Percentiles rank a stretch among this genome's conserved stretches.
These are phyloP conservation scores for Podospora appendiculata DNA, from an alignment of 495 filamentous ascomycete species.

Conservation along the genomic window DNA sequence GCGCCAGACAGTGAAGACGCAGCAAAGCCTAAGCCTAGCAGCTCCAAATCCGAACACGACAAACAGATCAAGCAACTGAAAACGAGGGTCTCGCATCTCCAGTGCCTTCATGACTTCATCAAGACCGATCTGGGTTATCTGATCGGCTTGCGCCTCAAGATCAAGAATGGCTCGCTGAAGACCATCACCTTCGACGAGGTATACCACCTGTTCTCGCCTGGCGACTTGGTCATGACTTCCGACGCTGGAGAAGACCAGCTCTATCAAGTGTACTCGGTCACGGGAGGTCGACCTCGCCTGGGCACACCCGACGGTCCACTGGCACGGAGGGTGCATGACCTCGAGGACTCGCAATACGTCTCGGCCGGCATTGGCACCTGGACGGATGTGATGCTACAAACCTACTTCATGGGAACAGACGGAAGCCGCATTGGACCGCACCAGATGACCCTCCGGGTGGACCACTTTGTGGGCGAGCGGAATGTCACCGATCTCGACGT, in stretches of 20 bases:
- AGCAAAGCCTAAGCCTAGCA: no score
- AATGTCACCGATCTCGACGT: conserved; percentile 22
- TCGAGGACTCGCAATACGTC: background rate
- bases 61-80: no score
- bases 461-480: conserved; percentile 26
- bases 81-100: conserved; percentile 1
- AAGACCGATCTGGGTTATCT: conserved; percentile 3
- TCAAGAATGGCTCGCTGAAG: conserved; percentile 4
- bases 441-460: conserved; percentile 14
- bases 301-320: conserved; percentile 8
- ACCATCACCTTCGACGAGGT: conserved; percentile 25
- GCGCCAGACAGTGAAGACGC: no score
- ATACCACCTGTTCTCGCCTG: conserved; percentile 33
- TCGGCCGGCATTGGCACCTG: background rate
- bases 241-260: conserved; percentile 12
- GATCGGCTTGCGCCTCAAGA: background rate
- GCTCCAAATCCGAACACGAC: no score
- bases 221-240: conserved; percentile 18
- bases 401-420: conserved; percentile 27
- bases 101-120: conserved; percentile 9
- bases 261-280: conserved; percentile 17
- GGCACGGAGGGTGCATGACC: background rate
- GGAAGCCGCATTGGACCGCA: conserved; percentile 28
- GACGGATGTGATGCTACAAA: no score
- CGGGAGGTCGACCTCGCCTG: conserved; percentile 6